Evolutionary conservation across 73 alveolate species (phyloP).

Genomic region (Urostyla sp.): DNA sequence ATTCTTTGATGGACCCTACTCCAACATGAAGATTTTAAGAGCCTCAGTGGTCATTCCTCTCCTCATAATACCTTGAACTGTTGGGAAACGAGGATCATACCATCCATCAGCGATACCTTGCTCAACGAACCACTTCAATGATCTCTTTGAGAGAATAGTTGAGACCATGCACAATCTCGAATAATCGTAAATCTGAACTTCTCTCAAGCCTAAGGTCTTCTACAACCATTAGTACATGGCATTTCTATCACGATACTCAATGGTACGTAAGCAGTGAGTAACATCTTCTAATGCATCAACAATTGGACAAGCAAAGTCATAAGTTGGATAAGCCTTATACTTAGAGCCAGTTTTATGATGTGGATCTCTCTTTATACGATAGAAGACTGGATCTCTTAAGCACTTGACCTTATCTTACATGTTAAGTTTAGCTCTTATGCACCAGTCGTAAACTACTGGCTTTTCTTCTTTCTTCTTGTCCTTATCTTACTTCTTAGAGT

Average conservation of each 20-base stretch:
- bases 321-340: conserved; percentile 96
- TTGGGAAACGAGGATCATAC: conserved; percentile 99
- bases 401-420: conserved; percentile 90
- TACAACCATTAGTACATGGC: conserved; percentile 93
- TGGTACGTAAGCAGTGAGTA: conserved; percentile 98
- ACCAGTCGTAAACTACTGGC: conserved; percentile 88
- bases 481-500: conserved; percentile 60
- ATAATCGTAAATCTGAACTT: conserved; percentile 87
- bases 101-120: conserved; percentile 95
- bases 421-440: conserved; percentile 95
- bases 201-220: conserved; percentile 78
- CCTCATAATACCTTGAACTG: conserved; percentile 97
- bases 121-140: conserved; percentile 93
- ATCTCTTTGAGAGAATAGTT: conserved; percentile 93
- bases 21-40: conserved; percentile 94
- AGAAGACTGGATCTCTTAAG: conserved; percentile 98
- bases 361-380: conserved; percentile 85
- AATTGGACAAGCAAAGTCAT: conserved; percentile 99
- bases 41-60: conserved; percentile 98
- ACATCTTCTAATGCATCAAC: conserved; percentile 98
- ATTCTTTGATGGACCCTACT: conserved; percentile 95
- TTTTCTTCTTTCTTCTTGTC: conserved; percentile 88
- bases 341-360: conserved; percentile 93
- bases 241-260: conserved; percentile 97
- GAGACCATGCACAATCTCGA: conserved; percentile 90